Evolutionary conservation across 2,329 filamentous ascomycete species (phyloP), one percentile per base, ranked within the genome.

Genomic region (Talaromyces sp.): DNA sequence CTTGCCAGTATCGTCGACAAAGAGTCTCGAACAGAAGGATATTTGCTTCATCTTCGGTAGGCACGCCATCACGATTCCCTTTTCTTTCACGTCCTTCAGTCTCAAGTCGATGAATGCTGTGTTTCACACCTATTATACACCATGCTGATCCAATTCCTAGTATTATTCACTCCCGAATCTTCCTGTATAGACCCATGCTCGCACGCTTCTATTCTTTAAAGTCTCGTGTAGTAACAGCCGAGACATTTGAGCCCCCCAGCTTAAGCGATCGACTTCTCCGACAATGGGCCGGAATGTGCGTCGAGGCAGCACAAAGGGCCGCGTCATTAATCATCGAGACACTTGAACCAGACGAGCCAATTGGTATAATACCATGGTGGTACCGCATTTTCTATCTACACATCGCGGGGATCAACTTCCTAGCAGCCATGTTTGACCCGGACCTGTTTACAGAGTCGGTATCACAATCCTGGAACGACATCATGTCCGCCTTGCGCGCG

Each of bases 361-460:
- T 68, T n/a, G 64, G 63, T 18, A 59, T 68, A 8, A 27, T 68
- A 10, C 64, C 66, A 10, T 68, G 66, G 66, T 68, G 66, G 65
- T 62, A 62, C 42, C 63, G 66, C 36, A 61, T 68, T 27, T 68
- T 67, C 53, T 66, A 66, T 36, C 56, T 68, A n/a, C 66, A 68
- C 51, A 67, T 68, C 14, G 66, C 65, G 2, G 66, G 63, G 1
- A 60, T 57, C 10, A 65, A 60, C 27, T 65, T 68, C 40, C 53
- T 68, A 8, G 66, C 65, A 23, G 64, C 65, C 40, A 68, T 72
- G 70, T 63, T 70, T 30, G 27, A 23, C 30, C 50, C 66, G 2
- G 68, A 71, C 3, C 59, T 72, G n/a, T 72, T 67, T 52, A 70
- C 65, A 0, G 58, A 65, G n/a, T 66, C 66, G 10, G 66, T 71